Percentiles rank a stretch among this genome's conserved stretches.
These are phyloP conservation scores for Cyclostephanos invisitatus DNA, from an alignment of 108 stramenopile species.

Conservation along the genomic window DNA sequence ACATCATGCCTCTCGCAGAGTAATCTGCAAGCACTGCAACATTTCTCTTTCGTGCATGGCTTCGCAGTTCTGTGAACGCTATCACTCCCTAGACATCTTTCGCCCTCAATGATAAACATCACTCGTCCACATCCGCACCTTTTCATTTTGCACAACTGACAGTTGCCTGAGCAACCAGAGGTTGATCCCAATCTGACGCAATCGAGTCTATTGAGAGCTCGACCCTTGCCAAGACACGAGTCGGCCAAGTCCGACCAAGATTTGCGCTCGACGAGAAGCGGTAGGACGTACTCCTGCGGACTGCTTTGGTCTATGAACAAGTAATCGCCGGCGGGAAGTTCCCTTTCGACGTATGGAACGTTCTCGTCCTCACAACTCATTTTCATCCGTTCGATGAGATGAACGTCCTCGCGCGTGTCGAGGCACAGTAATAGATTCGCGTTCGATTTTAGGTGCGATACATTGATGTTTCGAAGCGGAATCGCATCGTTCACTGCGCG, in stretches of 20 bases:
- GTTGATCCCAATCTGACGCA: slow-evolving; percentile 45
- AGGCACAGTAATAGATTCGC: slow-evolving; percentile 35
- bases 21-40: slow-evolving; percentile 45
- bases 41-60: slow-evolving; percentile 32
- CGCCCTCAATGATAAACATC: slow-evolving; percentile 62
- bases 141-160: slow-evolving; percentile 61
- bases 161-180: slow-evolving; percentile 38
- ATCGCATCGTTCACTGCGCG: slow-evolving; percentile 24
- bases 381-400: slow-evolving; percentile 45
- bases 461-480: slow-evolving; percentile 2
- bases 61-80: slow-evolving; percentile 15
- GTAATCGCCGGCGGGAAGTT: slow-evolving; percentile 61
- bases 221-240: slow-evolving; percentile 45
- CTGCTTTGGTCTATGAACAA: slow-evolving; percentile 43
- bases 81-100: slow-evolving; percentile 45
- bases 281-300: slow-evolving; percentile 35
- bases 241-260: slow-evolving; percentile 64
- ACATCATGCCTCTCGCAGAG: slow-evolving; percentile 44
- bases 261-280: slow-evolving; percentile 56
- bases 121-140: slow-evolving; percentile 52
- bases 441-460: not conserved
- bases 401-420: slow-evolving; percentile 52
- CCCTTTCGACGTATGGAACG: slow-evolving; percentile 41
- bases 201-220: slow-evolving; percentile 46
- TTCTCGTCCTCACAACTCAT: slow-evolving; percentile 39